phyloP scores from a whole-genome alignment of 352 stramenopile species.

The Saprolegnia diclina region DNA sequence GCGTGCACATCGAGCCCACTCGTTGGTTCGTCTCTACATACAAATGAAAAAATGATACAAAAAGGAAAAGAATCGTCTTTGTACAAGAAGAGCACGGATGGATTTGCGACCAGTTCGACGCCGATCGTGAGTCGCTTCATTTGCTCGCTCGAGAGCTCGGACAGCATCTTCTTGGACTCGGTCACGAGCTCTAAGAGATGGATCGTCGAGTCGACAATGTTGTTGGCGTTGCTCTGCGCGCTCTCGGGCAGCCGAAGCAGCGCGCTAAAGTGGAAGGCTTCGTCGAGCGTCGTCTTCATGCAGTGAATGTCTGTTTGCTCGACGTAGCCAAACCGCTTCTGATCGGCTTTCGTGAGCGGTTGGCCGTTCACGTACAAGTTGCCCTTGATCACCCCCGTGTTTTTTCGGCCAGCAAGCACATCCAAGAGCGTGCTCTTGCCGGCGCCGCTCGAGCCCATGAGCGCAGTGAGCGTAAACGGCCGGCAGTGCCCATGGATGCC shows the following conservation, averaged over 20 bases:
- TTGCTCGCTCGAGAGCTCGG: constrained; percentile 36
- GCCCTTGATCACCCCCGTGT: constrained; percentile 49
- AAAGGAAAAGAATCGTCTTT: constrained; percentile 24
- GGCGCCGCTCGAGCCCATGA: constrained; percentile 38
- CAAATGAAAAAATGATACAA: not conserved
- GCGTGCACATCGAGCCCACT: constrained; percentile 59
- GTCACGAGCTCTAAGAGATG: constrained; percentile 15
- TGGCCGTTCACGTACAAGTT: constrained; percentile 72
- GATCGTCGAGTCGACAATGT: constrained; percentile 20
- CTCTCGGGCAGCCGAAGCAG: constrained; percentile 43
- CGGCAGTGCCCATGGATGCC: constrained; percentile 28
- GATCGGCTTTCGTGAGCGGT: constrained; percentile 9
- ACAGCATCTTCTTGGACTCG: not conserved
- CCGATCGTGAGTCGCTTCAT: constrained; percentile 53
- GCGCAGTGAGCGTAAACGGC: constrained; percentile 30
- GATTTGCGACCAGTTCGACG: constrained; percentile 66
- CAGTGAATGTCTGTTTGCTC: constrained; percentile 89
- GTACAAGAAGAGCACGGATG: constrained; percentile 74
- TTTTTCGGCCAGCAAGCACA: constrained; percentile 80
- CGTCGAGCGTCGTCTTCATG: constrained; percentile 74
- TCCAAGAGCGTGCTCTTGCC: constrained; percentile 86
- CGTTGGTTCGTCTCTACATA: constrained; percentile 48
- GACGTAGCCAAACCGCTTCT: constrained; percentile 47
- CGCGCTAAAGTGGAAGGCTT: constrained; percentile 74
- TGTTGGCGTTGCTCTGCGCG: constrained; percentile 2